Conservation (phyloP, 1,284 basidiomycete species). For the Rhizopogon parksii region DNA sequence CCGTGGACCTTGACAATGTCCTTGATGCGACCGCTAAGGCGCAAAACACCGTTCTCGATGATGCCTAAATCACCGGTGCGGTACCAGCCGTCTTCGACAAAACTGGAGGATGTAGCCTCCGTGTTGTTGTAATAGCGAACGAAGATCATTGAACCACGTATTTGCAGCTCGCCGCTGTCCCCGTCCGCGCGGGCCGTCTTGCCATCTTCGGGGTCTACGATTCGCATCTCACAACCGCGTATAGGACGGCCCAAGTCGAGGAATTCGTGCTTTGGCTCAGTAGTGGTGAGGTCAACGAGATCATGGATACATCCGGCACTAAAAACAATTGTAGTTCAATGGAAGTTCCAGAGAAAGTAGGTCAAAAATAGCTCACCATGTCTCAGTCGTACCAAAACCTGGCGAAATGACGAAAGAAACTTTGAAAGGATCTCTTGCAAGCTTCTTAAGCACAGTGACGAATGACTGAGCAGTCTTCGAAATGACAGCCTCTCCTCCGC, state of each 20-base stretch:
- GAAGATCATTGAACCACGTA: conserved; percentile 32
- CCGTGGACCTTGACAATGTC: conserved; percentile 36
- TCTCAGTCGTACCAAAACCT: conserved; percentile 39
- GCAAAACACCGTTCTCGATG: conserved; percentile 26
- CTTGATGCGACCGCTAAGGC: conserved; percentile 34
- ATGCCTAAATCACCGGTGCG: conserved; percentile 33
- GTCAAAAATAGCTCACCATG: conserved; percentile 17
- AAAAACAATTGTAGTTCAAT: neutral
- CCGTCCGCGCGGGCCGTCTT: conserved; percentile 14
- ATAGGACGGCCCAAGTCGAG: conserved; percentile 19
- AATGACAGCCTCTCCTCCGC: conserved; percentile 36
- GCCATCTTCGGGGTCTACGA: conserved; percentile 24
- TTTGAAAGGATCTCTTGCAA: conserved; percentile 21
- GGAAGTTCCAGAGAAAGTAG: neutral
- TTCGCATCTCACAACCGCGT: conserved; percentile 17
- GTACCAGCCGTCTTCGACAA: conserved; percentile 34
- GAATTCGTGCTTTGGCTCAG: conserved; percentile 8
- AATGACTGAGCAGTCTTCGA: conserved; percentile 31
- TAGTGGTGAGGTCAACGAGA: neutral
- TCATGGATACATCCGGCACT: conserved; percentile 31
- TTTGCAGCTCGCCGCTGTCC: conserved; percentile 29
- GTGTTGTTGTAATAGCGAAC: conserved; percentile 30
- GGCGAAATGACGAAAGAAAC: conserved; percentile 24
- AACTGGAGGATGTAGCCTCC: conserved; percentile 26
- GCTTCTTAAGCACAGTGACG: conserved; percentile 25